These are phyloP conservation scores for Beauveria rudraprayagi DNA, from an alignment of 2,329 filamentous ascomycete species.

Conservation along the genomic window DNA sequence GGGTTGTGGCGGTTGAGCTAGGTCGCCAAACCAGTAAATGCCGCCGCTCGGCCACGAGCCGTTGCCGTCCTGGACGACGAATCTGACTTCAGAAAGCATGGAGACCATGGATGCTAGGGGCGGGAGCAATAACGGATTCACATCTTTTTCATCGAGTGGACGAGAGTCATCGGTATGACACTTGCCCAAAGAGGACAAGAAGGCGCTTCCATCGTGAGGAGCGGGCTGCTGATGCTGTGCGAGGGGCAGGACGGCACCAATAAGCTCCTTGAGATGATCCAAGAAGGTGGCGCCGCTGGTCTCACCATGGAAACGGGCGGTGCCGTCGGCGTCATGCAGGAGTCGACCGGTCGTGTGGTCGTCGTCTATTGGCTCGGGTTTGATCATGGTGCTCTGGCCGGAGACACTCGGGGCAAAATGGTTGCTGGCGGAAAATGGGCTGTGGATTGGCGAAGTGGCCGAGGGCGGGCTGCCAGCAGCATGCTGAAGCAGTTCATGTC, in stretches of 20 bases:
- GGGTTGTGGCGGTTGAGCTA: slow-evolving; percentile 24
- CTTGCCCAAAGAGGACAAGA: slow-evolving; percentile 33
- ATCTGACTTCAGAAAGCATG: slow-evolving; percentile 33
- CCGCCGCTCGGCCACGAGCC: slow-evolving; percentile 36
- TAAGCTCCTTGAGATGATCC: slow-evolving; percentile 40
- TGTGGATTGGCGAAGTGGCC: slow-evolving; percentile 17
- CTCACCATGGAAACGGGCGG: slow-evolving; percentile 38
- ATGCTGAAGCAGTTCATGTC: slow-evolving; percentile 25
- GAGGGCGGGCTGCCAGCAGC: slow-evolving; percentile 16
- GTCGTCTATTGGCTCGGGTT: slow-evolving; percentile 10
- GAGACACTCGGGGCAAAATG: slow-evolving; percentile 3
- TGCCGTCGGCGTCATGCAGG: slow-evolving; percentile 36
- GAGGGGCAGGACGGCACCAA: slow-evolving; percentile 31
- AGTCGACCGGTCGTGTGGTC: slow-evolving; percentile 29
- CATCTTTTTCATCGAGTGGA: slow-evolving; percentile 28
- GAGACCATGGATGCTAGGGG: slow-evolving; percentile 26
- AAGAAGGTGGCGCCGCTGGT: slow-evolving; percentile 43
- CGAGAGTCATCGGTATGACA: slow-evolving; percentile 41
- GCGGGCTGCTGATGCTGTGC: slow-evolving; percentile 12
- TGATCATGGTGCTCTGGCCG: slow-evolving; percentile 13
- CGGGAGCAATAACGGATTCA: slow-evolving; percentile 34
- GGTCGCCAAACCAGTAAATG: slow-evolving; percentile 40
- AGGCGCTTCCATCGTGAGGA: slow-evolving; percentile 21
- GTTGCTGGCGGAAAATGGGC: slow-evolving; percentile 11
- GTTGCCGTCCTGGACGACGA: slow-evolving; percentile 38